Conservation (phyloP, 805 yeast genomes). For the Candida anglica region DNA sequence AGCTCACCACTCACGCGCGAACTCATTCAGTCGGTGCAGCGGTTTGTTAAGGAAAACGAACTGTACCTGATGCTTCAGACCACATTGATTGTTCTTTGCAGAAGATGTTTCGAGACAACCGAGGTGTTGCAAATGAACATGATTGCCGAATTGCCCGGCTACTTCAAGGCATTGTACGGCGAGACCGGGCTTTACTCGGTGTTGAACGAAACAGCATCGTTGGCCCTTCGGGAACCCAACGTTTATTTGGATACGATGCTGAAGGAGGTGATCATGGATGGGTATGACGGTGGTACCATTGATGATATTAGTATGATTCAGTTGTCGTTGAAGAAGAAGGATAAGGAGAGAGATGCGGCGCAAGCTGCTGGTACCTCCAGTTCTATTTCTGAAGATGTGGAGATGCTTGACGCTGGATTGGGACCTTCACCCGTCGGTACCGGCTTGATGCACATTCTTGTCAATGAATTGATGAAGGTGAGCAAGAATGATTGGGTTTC, state of each 20-base stretch:
- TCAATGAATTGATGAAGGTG: slow-evolving; percentile 59
- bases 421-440: slow-evolving; percentile 21
- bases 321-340: slow-evolving; percentile 9
- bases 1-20: too few relatives aligned
- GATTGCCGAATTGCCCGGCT: slow-evolving; percentile 43
- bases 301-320: slow-evolving; percentile 15
- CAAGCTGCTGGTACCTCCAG: neutral
- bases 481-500: slow-evolving; percentile 35
- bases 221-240: slow-evolving; percentile 47
- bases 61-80: slow-evolving; percentile 4
- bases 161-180: slow-evolving; percentile 17
- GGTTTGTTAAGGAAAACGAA: neutral
- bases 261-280: slow-evolving; percentile 38
- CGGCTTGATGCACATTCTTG: slow-evolving; percentile 60
- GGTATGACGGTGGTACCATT: slow-evolving; percentile 34
- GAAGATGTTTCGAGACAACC: slow-evolving; percentile 68
- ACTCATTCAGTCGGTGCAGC: neutral
- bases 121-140: slow-evolving; percentile 48
- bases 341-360: slow-evolving; percentile 8
- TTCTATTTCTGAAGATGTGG: slow-evolving; percentile 17
- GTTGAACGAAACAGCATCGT: slow-evolving; percentile 47
- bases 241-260: slow-evolving; percentile 44
- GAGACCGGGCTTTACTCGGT: slow-evolving; percentile 25
- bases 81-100: slow-evolving; percentile 46
- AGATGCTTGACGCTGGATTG: slow-evolving; percentile 12